phyloP scores from a whole-genome alignment of 2,329 filamentous ascomycete genomes.

The Coniochaeta hoffmannii region DNA sequence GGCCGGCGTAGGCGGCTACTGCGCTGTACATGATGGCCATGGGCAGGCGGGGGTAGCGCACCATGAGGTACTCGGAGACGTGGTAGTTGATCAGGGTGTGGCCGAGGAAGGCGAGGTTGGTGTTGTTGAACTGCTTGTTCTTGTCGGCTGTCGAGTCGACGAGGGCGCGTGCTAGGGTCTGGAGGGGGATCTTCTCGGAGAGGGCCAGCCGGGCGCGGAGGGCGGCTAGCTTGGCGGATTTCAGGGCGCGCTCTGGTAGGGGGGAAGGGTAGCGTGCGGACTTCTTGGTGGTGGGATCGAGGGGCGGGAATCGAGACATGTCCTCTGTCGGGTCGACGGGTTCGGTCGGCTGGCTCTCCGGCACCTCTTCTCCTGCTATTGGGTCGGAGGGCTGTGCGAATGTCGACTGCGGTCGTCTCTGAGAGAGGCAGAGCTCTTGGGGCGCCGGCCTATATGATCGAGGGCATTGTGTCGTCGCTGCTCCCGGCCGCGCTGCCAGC shows the following conservation, averaged over 20 bases:
- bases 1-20: slow-evolving; percentile 76
- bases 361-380: neutral
- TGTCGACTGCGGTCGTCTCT: neutral
- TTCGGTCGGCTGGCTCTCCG: neutral
- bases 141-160: slow-evolving; percentile 79
- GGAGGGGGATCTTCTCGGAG: slow-evolving; percentile 70
- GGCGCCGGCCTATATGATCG: neutral
- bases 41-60: slow-evolving; percentile 84
- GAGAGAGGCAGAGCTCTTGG: slow-evolving; percentile 1
- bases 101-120: slow-evolving; percentile 73
- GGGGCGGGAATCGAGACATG: slow-evolving; percentile 12
- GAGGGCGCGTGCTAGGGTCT: slow-evolving; percentile 79
- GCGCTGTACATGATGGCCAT: slow-evolving; percentile 81
- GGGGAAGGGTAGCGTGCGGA: slow-evolving; percentile 58
- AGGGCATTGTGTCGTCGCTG: slow-evolving; percentile 5
- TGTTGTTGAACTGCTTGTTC: slow-evolving; percentile 80
- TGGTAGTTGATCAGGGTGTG: slow-evolving; percentile 82
- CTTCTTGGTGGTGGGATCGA: slow-evolving; percentile 24
- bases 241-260: slow-evolving; percentile 54
- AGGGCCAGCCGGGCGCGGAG: slow-evolving; percentile 85
- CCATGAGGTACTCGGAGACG: slow-evolving; percentile 78
- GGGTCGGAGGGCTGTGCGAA: neutral
- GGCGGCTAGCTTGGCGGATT: slow-evolving; percentile 84
- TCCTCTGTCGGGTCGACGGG: neutral
- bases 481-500: slow-evolving; percentile 36